Conservation (phyloP, 1,284 basidiomycete genomes). For the Phellopilus nigrolimitatus region DNA sequence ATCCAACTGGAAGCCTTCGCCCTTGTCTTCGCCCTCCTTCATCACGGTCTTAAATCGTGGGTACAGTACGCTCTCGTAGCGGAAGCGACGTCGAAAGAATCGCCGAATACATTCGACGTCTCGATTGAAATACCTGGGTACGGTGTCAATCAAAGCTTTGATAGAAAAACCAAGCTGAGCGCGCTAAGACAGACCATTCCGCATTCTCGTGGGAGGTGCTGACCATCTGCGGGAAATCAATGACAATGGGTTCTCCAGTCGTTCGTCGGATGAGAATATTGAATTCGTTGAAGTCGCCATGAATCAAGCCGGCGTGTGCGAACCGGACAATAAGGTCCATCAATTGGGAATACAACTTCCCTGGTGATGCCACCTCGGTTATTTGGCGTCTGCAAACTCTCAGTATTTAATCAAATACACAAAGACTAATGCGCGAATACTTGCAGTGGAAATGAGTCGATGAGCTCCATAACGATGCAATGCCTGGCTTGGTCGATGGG, state of each 20-base stretch:
- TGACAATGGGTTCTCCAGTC: conserved; percentile 83
- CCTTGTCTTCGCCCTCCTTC: conserved; percentile 42
- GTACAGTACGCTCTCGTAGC: conserved; percentile 87
- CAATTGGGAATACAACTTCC: conserved; percentile 84
- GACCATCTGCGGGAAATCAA: conserved; percentile 99
- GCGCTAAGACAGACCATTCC: conserved; percentile 68
- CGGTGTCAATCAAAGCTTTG: conserved; percentile 13
- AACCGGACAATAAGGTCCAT: conserved; percentile 98
- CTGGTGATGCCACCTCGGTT: conserved; percentile 76
- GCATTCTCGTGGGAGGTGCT: conserved; percentile 96
- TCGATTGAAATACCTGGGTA: conserved; percentile 92
- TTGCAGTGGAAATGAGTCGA: conserved; percentile 93
- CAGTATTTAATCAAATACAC: neutral
- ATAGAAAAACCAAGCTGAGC: conserved; percentile 13
- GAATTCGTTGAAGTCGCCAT: conserved; percentile 99
- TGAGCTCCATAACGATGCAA: conserved; percentile 93
- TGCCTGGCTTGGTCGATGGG: conserved; percentile 95
- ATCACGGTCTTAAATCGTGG: conserved; percentile 75
- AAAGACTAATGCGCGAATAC: conserved; percentile 30
- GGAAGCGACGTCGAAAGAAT: conserved; percentile 91
- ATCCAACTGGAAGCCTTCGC: conserved; percentile 66
- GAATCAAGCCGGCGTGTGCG: conserved; percentile 89
- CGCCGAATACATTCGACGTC: conserved; percentile 95
- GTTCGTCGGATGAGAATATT: conserved; percentile 90
- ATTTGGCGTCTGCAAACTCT: conserved; percentile 75